phyloP scores from a whole-genome alignment of 2,329 filamentous ascomycete species.

The Aspergillus sp. region DNA sequence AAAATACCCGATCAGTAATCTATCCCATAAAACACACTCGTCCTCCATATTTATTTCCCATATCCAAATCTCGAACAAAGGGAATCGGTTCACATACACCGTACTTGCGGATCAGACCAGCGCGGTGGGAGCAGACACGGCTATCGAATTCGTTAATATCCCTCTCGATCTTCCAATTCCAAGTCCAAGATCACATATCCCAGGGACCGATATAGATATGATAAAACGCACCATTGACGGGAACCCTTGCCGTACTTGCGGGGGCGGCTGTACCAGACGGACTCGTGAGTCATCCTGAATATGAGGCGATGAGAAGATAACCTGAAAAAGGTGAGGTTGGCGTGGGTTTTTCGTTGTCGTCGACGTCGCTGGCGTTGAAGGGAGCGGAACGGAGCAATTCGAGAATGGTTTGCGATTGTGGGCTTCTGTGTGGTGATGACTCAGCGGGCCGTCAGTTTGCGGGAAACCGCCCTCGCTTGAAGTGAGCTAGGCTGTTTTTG shows the following conservation, averaged over 20 bases:
- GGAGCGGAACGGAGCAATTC: slow-evolving; percentile 23
- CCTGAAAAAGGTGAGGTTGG: slow-evolving; percentile 17
- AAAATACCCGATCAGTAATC: slow-evolving; percentile 24
- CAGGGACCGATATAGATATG: slow-evolving; percentile 7
- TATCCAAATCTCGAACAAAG: too few relatives aligned
- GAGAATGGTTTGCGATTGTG: neutral
- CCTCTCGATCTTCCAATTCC: slow-evolving; percentile 2
- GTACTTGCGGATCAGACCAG: slow-evolving; percentile 99
- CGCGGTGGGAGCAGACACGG: slow-evolving; percentile 89
- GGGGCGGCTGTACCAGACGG: slow-evolving; percentile 98
- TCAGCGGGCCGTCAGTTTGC: neutral
- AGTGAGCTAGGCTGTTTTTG: neutral
- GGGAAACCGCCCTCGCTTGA: neutral
- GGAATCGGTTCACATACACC: slow-evolving; percentile 54
- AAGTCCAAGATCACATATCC: slow-evolving; percentile 16
- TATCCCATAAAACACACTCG: neutral
- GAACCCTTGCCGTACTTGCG: slow-evolving; percentile 94
- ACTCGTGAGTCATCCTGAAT: slow-evolving; percentile 84
- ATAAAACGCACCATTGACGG: slow-evolving; percentile 78
- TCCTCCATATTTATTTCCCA: neutral
- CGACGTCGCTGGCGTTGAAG: slow-evolving; percentile 36
- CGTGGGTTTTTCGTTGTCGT: slow-evolving; percentile 30
- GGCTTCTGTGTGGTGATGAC: slow-evolving; percentile 9
- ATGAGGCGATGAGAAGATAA: slow-evolving; percentile 35
- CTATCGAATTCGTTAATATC: slow-evolving; percentile 49